phyloP scores from a whole-genome alignment of 805 yeast genomes.

The Suhomyces sp. region DNA sequence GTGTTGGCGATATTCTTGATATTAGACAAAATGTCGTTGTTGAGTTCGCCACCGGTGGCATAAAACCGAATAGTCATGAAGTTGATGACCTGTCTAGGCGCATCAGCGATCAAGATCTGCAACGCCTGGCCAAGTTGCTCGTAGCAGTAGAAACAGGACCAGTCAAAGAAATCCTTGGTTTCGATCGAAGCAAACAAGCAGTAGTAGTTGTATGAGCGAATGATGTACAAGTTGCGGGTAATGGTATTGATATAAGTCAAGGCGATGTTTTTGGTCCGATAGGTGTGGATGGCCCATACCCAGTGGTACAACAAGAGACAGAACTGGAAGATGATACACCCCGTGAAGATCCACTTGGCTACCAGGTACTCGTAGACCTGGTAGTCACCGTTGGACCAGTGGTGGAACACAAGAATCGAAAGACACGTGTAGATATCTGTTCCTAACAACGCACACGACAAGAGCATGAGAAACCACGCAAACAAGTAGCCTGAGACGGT shows the following conservation, averaged over 20 bases:
- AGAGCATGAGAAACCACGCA: constrained; percentile 47
- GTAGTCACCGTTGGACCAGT: constrained; percentile 57
- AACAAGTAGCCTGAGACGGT: constrained; percentile 45
- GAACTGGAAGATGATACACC: constrained; percentile 74
- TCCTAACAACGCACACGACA: constrained; percentile 52
- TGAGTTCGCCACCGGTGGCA: constrained; percentile 44
- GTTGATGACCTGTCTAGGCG: constrained; percentile 85
- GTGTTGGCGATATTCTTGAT: constrained; percentile 57
- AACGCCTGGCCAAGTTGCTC: constrained; percentile 63
- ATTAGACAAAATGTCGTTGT: constrained; percentile 42
- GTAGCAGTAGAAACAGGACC: constrained; percentile 63
- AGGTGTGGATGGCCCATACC: constrained; percentile 56
- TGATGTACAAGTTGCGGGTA: constrained; percentile 56
- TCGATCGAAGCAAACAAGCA: constrained; percentile 72
- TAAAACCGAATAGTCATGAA: constrained; percentile 62
- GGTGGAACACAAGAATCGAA: constrained; percentile 65
- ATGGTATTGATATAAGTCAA: constrained; percentile 64
- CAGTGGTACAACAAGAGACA: constrained; percentile 55
- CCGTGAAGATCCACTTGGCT: constrained; percentile 71
- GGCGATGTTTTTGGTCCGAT: constrained; percentile 62
- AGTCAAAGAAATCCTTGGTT: constrained; percentile 59
- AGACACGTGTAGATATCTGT: constrained; percentile 80
- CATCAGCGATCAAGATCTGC: constrained; percentile 66
- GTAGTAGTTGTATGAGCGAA: constrained; percentile 58
- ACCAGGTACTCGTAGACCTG: constrained; percentile 47